These are phyloP conservation scores for Eleusine indica DNA, from an alignment of 176 grass and related monocot species.

Conservation along the genomic window DNA sequence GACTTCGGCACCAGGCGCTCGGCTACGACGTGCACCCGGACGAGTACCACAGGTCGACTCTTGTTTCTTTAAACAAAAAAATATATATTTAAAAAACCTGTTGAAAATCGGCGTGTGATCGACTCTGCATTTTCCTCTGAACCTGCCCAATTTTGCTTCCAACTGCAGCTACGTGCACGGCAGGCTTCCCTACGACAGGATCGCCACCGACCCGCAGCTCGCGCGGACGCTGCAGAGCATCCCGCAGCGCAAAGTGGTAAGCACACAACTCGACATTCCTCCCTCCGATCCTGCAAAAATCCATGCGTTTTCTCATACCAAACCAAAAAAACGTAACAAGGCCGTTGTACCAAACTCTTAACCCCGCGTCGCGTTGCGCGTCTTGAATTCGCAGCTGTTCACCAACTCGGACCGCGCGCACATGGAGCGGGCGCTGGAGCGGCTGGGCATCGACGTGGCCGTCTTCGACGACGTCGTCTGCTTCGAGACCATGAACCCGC, in stretches of 20 bases:
- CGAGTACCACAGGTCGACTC: slow-evolving; percentile 84
- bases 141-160: not conserved
- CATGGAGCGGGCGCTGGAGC: slow-evolving; percentile 55
- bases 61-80: no score
- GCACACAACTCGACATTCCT: no score
- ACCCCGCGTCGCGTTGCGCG: not conserved
- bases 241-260: slow-evolving; percentile 85
- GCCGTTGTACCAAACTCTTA: not conserved
- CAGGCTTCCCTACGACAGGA: slow-evolving; percentile 71
- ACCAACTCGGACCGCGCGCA: slow-evolving; percentile 89
- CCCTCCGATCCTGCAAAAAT: no score
- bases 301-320: no score
- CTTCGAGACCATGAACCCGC: slow-evolving; percentile 98
- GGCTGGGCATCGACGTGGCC: slow-evolving; percentile 65
- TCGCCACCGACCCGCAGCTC: slow-evolving; percentile 64
- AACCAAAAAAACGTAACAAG: not conserved
- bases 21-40: slow-evolving; percentile 90
- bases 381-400: slow-evolving; percentile 58
- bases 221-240: slow-evolving; percentile 63
- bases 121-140: not conserved
- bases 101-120: not conserved
- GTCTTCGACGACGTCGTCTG: slow-evolving; percentile 73
- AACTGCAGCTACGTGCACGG: slow-evolving; percentile 83
- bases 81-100: not conserved
- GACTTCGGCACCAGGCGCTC: slow-evolving; percentile 53